These are phyloP conservation scores for Arctium minus DNA, from an alignment of 129 eudicot species.

Conservation along the genomic window DNA sequence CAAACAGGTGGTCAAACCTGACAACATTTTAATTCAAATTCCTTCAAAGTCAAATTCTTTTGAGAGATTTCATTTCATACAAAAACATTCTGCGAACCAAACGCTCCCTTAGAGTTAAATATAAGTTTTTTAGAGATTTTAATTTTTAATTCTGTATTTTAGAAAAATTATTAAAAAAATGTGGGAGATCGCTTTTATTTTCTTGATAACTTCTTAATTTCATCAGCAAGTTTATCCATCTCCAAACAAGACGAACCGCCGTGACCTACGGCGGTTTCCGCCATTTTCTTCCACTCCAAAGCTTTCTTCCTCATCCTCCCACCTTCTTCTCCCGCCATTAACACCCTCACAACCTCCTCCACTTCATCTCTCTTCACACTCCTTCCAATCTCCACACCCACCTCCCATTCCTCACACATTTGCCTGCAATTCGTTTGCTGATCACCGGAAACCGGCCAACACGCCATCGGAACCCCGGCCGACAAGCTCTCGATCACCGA, in stretches of 20 bases:
- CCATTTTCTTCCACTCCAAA: slow-evolving; percentile 24
- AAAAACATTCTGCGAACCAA: no score
- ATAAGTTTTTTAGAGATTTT: no score
- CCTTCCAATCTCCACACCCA: slow-evolving; percentile 21
- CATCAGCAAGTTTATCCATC: slow-evolving; percentile 10
- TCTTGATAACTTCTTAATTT: background rate
- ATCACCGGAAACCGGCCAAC: slow-evolving; percentile 33
- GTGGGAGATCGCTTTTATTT: no score
- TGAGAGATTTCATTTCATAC: no score
- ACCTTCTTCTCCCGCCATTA: slow-evolving; percentile 26
- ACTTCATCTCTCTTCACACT: slow-evolving; percentile 27
- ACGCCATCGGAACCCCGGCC: slow-evolving; percentile 36
- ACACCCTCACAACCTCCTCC: slow-evolving; percentile 22
- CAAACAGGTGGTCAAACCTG: no score
- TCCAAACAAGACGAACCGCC: slow-evolving; percentile 23
- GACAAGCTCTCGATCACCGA: slow-evolving; percentile 39
- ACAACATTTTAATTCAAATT: no score
- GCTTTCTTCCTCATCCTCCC: slow-evolving; percentile 23
- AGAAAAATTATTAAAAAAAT: no score
- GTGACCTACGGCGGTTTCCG: background rate
- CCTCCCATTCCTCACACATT: slow-evolving; percentile 31
- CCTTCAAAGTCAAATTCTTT: no score
- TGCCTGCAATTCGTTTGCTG: slow-evolving; percentile 23
- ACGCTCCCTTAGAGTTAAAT: no score
- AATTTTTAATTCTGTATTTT: no score